Percentiles rank a stretch among this genome's conserved stretches.
Conservation (phyloP, 2,329 filamentous ascomycete species). For the Cadophora malorum region DNA sequence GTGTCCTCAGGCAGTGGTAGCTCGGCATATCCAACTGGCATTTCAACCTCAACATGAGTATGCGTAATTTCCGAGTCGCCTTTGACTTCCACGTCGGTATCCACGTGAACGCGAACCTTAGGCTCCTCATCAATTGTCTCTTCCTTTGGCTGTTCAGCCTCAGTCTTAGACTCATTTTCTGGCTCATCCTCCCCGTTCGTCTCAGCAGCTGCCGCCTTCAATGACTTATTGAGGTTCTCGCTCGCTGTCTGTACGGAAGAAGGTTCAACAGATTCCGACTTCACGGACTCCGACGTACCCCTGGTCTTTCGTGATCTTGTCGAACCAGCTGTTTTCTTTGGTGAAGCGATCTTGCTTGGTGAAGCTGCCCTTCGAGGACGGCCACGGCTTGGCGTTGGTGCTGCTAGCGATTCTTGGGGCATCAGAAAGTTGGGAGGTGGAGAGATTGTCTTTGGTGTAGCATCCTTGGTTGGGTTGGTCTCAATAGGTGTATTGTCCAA, state of each 20-base stretch:
- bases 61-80: conserved; percentile 71
- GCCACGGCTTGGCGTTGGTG: conserved; percentile 45
- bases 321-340: conserved; percentile 45
- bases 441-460: conserved; percentile 74
- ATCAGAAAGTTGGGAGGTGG: conserved; percentile 77
- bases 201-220: conserved; percentile 51
- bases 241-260: conserved; percentile 55
- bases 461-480: conserved; percentile 47
- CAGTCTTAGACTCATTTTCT: conserved; percentile 39
- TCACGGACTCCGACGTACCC: conserved; percentile 35
- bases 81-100: conserved; percentile 63
- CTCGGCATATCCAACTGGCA: conserved; percentile 70
- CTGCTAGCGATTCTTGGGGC: conserved; percentile 48
- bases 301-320: conserved; percentile 53
- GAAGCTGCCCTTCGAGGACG: conserved; percentile 66
- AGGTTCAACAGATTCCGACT: conserved; percentile 51
- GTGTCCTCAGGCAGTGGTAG: conserved; percentile 79
- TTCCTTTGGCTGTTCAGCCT: conserved; percentile 31
- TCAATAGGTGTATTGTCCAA: conserved; percentile 85
- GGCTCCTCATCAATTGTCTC: conserved; percentile 49
- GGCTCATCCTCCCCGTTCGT: conserved; percentile 30
- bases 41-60: conserved; percentile 77
- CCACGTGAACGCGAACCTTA: conserved; percentile 72
- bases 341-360: conserved; percentile 57
- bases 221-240: conserved; percentile 53